These are phyloP conservation scores for Penstemon eatonii DNA, from an alignment of 257 asterid genomes.

Conservation along the genomic window DNA sequence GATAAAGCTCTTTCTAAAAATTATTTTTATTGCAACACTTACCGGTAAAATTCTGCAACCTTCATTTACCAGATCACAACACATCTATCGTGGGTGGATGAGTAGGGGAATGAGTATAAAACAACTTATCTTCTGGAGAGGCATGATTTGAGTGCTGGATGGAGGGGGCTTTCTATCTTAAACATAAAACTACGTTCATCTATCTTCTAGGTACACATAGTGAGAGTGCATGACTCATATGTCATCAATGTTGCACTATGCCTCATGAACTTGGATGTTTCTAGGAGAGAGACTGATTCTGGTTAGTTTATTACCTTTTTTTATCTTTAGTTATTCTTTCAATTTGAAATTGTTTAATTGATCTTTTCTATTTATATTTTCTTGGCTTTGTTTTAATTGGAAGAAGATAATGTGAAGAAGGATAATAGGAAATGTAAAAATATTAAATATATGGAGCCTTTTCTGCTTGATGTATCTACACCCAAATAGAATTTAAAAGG, in stretches of 20 bases:
- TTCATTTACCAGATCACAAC: slow-evolving; percentile 61
- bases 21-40: slow-evolving; percentile 55
- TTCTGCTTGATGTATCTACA: no score
- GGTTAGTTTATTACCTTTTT: no score
- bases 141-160: slow-evolving; percentile 88
- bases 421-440: no score
- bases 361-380: no score
- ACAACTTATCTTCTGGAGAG: slow-evolving; percentile 69
- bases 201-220: slow-evolving; percentile 70
- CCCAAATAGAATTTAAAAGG: no score
- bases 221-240: slow-evolving; percentile 58
- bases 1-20: slow-evolving; percentile 13
- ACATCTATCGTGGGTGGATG: slow-evolving; percentile 65
- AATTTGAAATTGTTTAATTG: no score
- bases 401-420: no score
- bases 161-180: slow-evolving; percentile 72
- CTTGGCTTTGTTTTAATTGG: no score
- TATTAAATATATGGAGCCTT: no score
- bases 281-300: background rate
- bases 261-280: slow-evolving; percentile 58
- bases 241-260: slow-evolving; percentile 68
- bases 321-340: no score
- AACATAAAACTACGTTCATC: no score
- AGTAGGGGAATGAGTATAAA: slow-evolving; percentile 75
- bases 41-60: slow-evolving; percentile 59